Conservation (phyloP, 2,329 filamentous ascomycete species). For the Berkeleyomyces rouxiae region DNA sequence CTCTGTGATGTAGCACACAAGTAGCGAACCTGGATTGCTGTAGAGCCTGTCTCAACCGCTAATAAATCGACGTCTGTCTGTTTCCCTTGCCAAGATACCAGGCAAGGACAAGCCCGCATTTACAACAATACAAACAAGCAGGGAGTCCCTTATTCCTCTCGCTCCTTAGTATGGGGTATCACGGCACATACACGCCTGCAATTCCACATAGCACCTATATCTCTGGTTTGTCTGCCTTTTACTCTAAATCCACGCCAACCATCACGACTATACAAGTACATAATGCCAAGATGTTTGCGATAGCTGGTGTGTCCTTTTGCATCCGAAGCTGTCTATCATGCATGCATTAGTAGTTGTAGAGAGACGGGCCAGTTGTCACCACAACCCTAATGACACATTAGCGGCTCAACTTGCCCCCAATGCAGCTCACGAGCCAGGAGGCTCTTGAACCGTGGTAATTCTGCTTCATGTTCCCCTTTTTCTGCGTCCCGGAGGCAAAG, state of each 20-base stretch:
- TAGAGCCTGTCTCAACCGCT: neutral
- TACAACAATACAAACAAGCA: no score
- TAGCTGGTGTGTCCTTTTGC: no score
- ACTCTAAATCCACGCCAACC: no score
- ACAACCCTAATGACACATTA: neutral
- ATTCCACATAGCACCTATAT: no score
- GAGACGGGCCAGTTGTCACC: neutral
- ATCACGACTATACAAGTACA: no score
- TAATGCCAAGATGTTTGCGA: no score
- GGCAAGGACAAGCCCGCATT: neutral
- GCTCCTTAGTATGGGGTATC: no score
- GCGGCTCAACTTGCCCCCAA: neutral
- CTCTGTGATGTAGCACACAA: neutral
- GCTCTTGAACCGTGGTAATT: neutral
- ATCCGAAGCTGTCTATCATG: no score
- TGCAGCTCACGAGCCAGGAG: neutral
- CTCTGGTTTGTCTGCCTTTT: no score
- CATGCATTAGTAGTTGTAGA: neutral
- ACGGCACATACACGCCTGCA: no score
- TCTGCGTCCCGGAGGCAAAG: neutral
- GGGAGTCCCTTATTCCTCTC: no score
- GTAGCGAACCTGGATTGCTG: neutral
- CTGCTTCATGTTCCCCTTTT: neutral
- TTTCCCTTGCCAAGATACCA: neutral
- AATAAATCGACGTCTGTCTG: neutral